Percentiles rank a stretch among this genome's conserved stretches.
phyloP scores from a whole-genome alignment of 495 filamentous ascomycete species.

The Rhizodiscina lignyota region DNA sequence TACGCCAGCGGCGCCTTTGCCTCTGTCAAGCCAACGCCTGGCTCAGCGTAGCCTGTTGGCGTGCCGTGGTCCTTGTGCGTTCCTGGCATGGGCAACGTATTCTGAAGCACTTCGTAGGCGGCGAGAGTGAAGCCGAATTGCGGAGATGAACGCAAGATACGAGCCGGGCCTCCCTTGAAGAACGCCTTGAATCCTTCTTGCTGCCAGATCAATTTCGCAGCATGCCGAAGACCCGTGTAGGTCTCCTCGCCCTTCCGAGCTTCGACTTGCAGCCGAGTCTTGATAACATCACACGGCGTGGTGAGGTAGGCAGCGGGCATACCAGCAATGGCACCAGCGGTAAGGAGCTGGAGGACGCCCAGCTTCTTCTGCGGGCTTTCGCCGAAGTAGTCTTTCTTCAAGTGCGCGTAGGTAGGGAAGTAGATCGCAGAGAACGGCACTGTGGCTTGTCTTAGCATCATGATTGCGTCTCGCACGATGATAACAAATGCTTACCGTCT shows the following conservation, averaged over 20 bases:
- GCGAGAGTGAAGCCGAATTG: constrained; percentile 97
- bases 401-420: constrained; percentile 89
- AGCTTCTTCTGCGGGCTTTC: constrained; percentile 81
- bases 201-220: constrained; percentile 61
- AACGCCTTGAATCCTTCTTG: constrained; percentile 92
- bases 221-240: constrained; percentile 80
- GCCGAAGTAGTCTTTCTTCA: constrained; percentile 88
- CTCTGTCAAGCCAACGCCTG: constrained; percentile 35
- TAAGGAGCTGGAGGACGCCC: constrained; percentile 80
- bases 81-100: constrained; percentile 64
- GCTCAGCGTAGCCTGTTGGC: constrained; percentile 31
- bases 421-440: constrained; percentile 98
- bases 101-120: constrained; percentile 83
- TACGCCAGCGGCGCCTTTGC: constrained; percentile 60
- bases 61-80: constrained; percentile 18
- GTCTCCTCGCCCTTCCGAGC: constrained; percentile 81
- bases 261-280: constrained; percentile 93
- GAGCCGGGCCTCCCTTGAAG: constrained; percentile 94
- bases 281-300: constrained; percentile 96
- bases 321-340: constrained; percentile 89
- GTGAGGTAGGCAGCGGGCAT: constrained; percentile 98
- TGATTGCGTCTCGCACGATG: too few relatives aligned
- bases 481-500: constrained; percentile 34
- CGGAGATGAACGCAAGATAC: constrained; percentile 83
- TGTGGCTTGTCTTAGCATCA: constrained; percentile 4